Conservation (phyloP, 306 rosid genomes). For the Citrullus amarus region DNA sequence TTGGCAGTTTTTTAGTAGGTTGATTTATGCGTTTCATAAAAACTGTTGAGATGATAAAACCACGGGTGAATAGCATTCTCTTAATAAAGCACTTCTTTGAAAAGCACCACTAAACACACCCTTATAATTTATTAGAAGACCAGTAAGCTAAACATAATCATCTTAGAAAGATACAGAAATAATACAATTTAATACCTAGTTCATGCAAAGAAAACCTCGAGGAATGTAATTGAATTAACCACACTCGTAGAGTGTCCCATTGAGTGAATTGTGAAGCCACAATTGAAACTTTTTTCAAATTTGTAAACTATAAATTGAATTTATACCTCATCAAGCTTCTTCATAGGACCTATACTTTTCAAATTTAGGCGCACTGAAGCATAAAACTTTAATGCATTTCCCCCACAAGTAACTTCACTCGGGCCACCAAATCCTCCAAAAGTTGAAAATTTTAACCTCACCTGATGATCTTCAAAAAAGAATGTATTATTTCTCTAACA, state of each 20-base stretch:
- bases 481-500: not conserved
- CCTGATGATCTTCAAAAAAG: conserved; percentile 26
- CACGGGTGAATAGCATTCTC: not conserved
- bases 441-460: conserved; percentile 68
- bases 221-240: not conserved
- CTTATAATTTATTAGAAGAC: not conserved
- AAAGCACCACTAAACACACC: not conserved
- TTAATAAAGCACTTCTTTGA: not conserved
- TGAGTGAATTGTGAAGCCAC: not conserved
- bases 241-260: not conserved
- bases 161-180: not conserved
- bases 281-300: not conserved
- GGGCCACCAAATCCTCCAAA: conserved; percentile 92
- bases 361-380: conserved; percentile 81
- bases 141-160: not conserved
- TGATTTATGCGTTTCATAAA: not conserved
- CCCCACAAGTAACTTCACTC: conserved; percentile 81
- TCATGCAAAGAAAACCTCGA: not conserved
- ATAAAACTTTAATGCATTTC: conserved; percentile 84
- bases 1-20: not conserved
- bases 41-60: not conserved
- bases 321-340: conserved; percentile 87
- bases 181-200: not conserved
- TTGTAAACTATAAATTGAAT: not conserved
- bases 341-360: conserved; percentile 48